Conservation (phyloP, 2,329 filamentous ascomycete genomes). For the Arthroderma uncinatum region DNA sequence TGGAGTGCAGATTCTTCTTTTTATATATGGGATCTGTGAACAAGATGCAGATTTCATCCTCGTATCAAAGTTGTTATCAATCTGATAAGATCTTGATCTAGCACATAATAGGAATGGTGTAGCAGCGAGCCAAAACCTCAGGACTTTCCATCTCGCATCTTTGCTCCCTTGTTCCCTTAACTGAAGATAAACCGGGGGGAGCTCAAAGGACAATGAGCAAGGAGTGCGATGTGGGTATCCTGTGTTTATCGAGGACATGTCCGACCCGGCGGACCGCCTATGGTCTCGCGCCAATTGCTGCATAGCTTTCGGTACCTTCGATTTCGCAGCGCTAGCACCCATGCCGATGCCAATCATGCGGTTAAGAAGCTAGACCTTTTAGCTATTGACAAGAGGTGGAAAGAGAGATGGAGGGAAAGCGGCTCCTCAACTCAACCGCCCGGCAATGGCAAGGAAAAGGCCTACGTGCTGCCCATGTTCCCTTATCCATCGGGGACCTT, state of each 20-base stretch:
- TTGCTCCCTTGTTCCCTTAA: not conserved
- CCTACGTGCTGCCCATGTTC: conserved; percentile 81
- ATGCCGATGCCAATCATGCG: not conserved
- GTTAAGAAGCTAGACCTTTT: conserved; percentile 32
- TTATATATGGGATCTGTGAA: no score
- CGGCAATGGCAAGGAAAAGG: conserved; percentile 25
- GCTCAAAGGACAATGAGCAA: not conserved
- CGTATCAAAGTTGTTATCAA: not conserved
- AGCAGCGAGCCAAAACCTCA: not conserved
- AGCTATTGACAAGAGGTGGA: conserved; percentile 46
- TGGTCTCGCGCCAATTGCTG: not conserved
- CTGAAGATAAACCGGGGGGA: not conserved
- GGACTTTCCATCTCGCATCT: not conserved
- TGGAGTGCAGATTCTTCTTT: not conserved
- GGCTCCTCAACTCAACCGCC: conserved; percentile 5
- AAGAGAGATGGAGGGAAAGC: conserved; percentile 35
- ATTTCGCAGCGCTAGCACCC: not conserved
- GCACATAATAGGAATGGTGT: not conserved
- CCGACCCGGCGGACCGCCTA: not conserved
- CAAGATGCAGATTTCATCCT: not conserved
- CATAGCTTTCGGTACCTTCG: not conserved
- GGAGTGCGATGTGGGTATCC: not conserved
- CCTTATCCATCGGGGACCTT: conserved; percentile 81
- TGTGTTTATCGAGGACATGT: not conserved
- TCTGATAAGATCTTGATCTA: conserved; percentile 4